Evolutionary conservation across 2,329 filamentous ascomycete genomes (phyloP).

Genomic region (Dactylonectria estremocensis): DNA sequence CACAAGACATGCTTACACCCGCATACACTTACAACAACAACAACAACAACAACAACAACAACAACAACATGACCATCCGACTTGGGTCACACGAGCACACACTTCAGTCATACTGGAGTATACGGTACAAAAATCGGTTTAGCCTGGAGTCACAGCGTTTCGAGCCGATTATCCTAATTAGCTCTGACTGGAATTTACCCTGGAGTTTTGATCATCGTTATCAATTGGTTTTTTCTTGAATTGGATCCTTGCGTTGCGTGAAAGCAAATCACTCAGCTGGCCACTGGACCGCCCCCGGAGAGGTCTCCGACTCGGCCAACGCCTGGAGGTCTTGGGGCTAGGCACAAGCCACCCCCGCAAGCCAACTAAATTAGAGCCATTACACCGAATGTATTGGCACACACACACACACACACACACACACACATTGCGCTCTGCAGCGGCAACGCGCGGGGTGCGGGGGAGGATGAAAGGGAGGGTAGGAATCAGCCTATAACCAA

Average conservation of each 20-base stretch:
- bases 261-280: conserved; percentile 23
- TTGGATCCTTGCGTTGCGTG: conserved; percentile 17
- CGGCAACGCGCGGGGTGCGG: conserved; percentile 40
- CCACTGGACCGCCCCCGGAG: conserved; percentile 32
- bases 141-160: conserved; percentile 49
- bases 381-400: conserved; percentile 32
- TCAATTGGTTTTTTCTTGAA: neutral
- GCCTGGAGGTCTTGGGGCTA: conserved; percentile 23
- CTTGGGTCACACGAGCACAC: conserved; percentile 13
- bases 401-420: conserved; percentile 15
- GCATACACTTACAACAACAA: conserved; percentile 15
- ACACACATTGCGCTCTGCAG: conserved; percentile 26
- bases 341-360: conserved; percentile 42
- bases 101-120: conserved; percentile 7
- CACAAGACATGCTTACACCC: conserved; percentile 12
- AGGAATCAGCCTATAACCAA: conserved; percentile 30
- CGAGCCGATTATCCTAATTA: conserved; percentile 13
- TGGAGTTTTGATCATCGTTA: conserved; percentile 31
- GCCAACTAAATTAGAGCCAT: conserved; percentile 42
- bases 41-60: too few relatives aligned
- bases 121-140: conserved; percentile 34
- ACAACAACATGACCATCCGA: neutral
- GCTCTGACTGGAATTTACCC: conserved; percentile 32
- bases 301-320: conserved; percentile 38
- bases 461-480: conserved; percentile 14